A percentile compares a stretch with the other conserved stretches of the same genome.
Conservation (phyloP, 2,329 filamentous ascomycete genomes). For the Dothistroma septosporum region DNA sequence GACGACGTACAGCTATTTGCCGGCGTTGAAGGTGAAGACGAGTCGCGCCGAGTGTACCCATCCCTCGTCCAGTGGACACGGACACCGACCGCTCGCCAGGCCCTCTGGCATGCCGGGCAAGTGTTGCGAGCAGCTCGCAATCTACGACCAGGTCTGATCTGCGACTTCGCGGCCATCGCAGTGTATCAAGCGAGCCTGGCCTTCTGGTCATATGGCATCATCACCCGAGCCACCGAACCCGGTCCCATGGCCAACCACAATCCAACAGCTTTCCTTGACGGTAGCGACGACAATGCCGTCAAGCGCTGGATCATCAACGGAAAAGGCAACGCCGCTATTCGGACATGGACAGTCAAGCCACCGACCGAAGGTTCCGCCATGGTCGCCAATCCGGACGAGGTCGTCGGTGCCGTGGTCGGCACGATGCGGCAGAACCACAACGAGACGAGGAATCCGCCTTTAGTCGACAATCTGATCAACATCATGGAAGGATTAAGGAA, state of each 20-base stretch:
- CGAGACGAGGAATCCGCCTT: slow-evolving; percentile 46
- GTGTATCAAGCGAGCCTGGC: slow-evolving; percentile 65
- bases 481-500: slow-evolving; percentile 56
- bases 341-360: slow-evolving; percentile 24
- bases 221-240: slow-evolving; percentile 35
- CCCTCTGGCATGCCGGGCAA: slow-evolving; percentile 66
- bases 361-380: slow-evolving; percentile 19
- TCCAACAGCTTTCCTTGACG: slow-evolving; percentile 53
- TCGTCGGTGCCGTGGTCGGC: slow-evolving; percentile 57
- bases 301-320: slow-evolving; percentile 39
- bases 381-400: slow-evolving; percentile 54
- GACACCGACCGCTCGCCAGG: slow-evolving; percentile 53
- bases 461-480: slow-evolving; percentile 64
- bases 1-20: slow-evolving; percentile 65
- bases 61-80: slow-evolving; percentile 57
- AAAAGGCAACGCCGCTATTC: slow-evolving; percentile 32
- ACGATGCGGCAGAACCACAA: slow-evolving; percentile 54
- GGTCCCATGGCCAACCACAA: slow-evolving; percentile 41
- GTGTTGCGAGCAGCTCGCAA: slow-evolving; percentile 57
- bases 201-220: slow-evolving; percentile 65
- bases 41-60: slow-evolving; percentile 58
- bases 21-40: slow-evolving; percentile 63
- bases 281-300: slow-evolving; percentile 49
- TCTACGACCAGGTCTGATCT: slow-evolving; percentile 33
- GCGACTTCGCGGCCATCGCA: slow-evolving; percentile 63